Conservation (phyloP, 1,139 yeast species). For the Candida gigantensis region DNA sequence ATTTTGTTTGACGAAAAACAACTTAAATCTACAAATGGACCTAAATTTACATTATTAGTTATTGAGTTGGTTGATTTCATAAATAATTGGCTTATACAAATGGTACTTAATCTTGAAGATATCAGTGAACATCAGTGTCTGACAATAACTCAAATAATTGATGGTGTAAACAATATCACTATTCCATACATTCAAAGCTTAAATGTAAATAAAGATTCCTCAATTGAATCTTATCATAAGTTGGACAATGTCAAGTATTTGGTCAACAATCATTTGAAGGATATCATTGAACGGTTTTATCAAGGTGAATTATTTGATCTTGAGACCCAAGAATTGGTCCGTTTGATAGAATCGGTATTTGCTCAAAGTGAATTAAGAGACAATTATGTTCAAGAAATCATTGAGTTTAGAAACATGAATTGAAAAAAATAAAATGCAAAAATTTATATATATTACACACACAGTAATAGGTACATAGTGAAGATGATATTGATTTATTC, state of each 20-base stretch:
- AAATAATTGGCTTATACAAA: slow-evolving; percentile 30
- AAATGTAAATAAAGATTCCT: slow-evolving; percentile 18
- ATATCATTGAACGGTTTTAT: slow-evolving; percentile 69
- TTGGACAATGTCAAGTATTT: slow-evolving; percentile 47
- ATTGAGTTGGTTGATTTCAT: slow-evolving; percentile 31
- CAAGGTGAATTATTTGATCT: slow-evolving; percentile 76
- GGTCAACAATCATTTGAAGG: slow-evolving; percentile 58
- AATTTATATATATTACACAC: neutral
- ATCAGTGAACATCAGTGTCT: slow-evolving; percentile 41
- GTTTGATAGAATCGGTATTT: slow-evolving; percentile 60
- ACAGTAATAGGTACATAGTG: no score
- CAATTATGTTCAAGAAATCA: slow-evolving; percentile 61
- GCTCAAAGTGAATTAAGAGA: slow-evolving; percentile 70
- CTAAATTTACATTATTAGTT: slow-evolving; percentile 29
- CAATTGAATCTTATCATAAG: slow-evolving; percentile 38
- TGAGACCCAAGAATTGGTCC: slow-evolving; percentile 63
- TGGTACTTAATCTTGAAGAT: slow-evolving; percentile 30
- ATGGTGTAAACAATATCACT: slow-evolving; percentile 20
- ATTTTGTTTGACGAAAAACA: slow-evolving; percentile 23
- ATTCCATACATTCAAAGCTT: slow-evolving; percentile 19
- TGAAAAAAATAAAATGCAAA: slow-evolving; percentile 5
- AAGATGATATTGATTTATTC: no score
- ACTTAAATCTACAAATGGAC: slow-evolving; percentile 28
- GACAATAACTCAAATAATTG: slow-evolving; percentile 31
- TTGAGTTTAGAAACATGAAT: slow-evolving; percentile 26